Evolutionary conservation across 306 rosid genomes (phyloP).

Genomic region (Castanea mollissima): DNA sequence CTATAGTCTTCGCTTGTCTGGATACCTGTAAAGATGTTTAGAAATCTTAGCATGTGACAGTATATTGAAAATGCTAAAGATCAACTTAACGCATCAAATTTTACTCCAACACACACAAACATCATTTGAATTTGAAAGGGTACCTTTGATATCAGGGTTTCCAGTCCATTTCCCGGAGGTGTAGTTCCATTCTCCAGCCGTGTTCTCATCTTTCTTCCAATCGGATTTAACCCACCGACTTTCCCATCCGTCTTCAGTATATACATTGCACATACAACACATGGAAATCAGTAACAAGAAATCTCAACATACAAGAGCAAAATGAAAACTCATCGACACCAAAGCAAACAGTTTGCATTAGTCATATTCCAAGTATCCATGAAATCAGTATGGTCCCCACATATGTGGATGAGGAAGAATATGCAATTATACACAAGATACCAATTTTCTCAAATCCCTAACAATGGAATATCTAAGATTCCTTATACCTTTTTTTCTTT

Average conservation of each 20-base stretch:
- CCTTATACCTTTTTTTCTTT: background rate
- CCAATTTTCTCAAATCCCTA: background rate
- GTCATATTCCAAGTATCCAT: background rate
- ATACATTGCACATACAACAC: constrained; percentile 1
- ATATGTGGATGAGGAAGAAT: background rate
- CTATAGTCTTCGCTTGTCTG: constrained; percentile 97
- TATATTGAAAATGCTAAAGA: background rate
- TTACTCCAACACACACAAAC: background rate
- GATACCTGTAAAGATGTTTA: constrained; percentile 55
- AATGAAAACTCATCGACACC: background rate
- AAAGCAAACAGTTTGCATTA: background rate
- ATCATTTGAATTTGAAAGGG: background rate
- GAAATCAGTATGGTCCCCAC: background rate
- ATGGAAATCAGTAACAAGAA: background rate
- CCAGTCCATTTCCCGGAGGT: constrained; percentile 97
- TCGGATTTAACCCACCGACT: constrained; percentile 90
- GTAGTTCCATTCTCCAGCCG: constrained; percentile 96
- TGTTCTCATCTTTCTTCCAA: constrained; percentile 83
- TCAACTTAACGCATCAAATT: background rate
- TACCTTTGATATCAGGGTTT: constrained; percentile 83
- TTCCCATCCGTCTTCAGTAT: constrained; percentile 84
- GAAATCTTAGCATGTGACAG: background rate
- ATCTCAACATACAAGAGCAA: background rate
- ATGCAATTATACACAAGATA: background rate
- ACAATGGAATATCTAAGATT: background rate